Conservation (phyloP, 352 stramenopile species). For the Pythium phragmitis region DNA sequence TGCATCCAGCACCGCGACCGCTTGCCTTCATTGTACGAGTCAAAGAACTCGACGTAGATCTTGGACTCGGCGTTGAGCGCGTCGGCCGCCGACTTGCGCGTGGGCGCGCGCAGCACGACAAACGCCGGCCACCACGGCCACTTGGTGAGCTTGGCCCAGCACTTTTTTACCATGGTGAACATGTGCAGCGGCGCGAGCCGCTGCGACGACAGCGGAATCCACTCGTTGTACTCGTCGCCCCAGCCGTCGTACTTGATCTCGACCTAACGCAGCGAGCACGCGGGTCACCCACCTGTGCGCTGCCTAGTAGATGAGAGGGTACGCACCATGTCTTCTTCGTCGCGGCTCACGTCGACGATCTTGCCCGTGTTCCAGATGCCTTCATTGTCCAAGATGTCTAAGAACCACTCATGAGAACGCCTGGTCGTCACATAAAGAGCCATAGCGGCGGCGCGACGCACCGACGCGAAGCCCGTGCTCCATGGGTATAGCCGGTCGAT, state of each 20-base stretch:
- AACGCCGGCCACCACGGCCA: slow-evolving; percentile 85
- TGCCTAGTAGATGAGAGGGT: neutral
- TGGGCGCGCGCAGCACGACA: slow-evolving; percentile 71
- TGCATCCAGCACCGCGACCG: slow-evolving; percentile 83
- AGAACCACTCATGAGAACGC: neutral
- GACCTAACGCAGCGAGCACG: slow-evolving; percentile 30
- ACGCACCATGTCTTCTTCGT: slow-evolving; percentile 51
- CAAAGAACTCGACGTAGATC: slow-evolving; percentile 82
- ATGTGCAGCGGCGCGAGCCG: slow-evolving; percentile 75
- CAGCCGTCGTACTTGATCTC: slow-evolving; percentile 87
- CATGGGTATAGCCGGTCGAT: slow-evolving; percentile 46
- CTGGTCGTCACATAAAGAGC: neutral
- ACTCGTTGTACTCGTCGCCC: slow-evolving; percentile 82
- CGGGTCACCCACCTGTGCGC: neutral
- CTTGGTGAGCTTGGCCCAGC: slow-evolving; percentile 83
- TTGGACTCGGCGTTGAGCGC: slow-evolving; percentile 70
- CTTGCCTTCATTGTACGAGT: slow-evolving; percentile 74
- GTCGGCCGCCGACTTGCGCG: slow-evolving; percentile 46
- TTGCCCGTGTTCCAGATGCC: slow-evolving; percentile 82
- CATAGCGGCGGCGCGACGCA: slow-evolving; percentile 27
- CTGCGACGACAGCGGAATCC: slow-evolving; percentile 48
- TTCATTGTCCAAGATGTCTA: slow-evolving; percentile 80
- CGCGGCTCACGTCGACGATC: slow-evolving; percentile 65
- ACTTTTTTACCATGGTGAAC: slow-evolving; percentile 85
- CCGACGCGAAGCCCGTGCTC: slow-evolving; percentile 68